Evolutionary conservation across 179 eudicot genomes (phyloP), one percentile per base, ranked within the genome.

Genomic region (Heliamphora pulchella): DNA sequence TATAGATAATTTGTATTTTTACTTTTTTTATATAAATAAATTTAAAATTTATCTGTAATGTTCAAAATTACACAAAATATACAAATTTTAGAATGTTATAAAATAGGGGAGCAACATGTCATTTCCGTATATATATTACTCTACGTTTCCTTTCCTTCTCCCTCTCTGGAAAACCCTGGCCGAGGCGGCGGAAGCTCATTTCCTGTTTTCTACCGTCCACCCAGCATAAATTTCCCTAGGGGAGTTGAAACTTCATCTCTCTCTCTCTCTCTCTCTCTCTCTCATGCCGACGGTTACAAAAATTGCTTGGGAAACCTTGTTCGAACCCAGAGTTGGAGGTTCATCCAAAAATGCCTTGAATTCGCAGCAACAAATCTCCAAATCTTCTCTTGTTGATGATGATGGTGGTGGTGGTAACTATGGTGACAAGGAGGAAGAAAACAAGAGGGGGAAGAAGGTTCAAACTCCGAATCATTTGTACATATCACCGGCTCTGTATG

Each of bases 401-500:
- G n/a, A 8, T 55, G 59, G 55, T 8, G 61, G 69, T 0, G 22
- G 47, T 3, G 64, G 9, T 55, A 13, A 55, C 61, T 2, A 44
- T 4, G 3, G n/a, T 0, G 8, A 14, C 1, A 44, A 65, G 8
- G 39, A 4, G 18, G 31, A 15, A 3, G 55, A 14, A 3, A 51
- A 64, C 51, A 20, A 22, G 79, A 20, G 48, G 71, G 31, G 1
- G 65, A 68, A 3, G 50, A 77, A 46, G 46, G 14, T 44, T 63
- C 48, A 55, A 31, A 22, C 67, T 15, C 78, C 76, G 57, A 80
- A 77, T 8, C 86, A 80, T 41, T 9, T 88, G 0, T 86, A 81
- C 71, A 86, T 85, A 61, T 77, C 88, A 7, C 91, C 91, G 44
- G 85, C 83, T 58, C 67, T 88, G 62, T 87, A 86, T 46, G 44